Base-by-base conservation (phyloP, 176 grass and related monocot genomes). In the Carex cristatella region DNA sequence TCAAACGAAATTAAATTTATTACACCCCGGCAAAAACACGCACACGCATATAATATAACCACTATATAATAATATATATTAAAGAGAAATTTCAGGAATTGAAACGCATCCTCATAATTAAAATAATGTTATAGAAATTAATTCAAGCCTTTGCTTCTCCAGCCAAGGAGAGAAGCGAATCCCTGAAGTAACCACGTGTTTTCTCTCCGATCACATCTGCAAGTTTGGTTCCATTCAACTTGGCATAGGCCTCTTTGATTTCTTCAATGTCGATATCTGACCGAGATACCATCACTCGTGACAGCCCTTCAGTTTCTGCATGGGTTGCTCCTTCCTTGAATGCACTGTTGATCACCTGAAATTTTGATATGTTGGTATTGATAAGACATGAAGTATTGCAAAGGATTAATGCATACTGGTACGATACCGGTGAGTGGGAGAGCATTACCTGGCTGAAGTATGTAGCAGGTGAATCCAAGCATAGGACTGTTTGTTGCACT, bases 381-480 rank as follows among this genome's bases (percentile, higher is more conserved):
- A 56, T 14, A 16, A 65, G 2, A 31, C 48, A 48, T 7, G 23
- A 62, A 10, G 61, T 35, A 16, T 59, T 61, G 11, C 4, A 23
- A 31, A 14, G 35, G 56, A 18, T 7, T 4, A n/a, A 61, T 35
- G 27, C 6, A 61, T 27, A 40, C 53, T 61, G 58, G 59, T 63
- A 35, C 3, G 2, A 5, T 65, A 65, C 56, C 37, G 0, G 0
- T 58, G 27, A 75, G 51, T 78, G 2, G 2, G 27, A 57, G 12
- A 78, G 51, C 15, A 84, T 84, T 63, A 88, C 86, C 87, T 93
- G 84, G 86, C 92, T 90, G 92, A 98, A 98, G 84, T 94, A 94
- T 53, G 10, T 83, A 15, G 89, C 84, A 38, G 95, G 91, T 82
- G 91, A 82, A 49, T 87, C 91, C 85, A 98, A 88, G 91, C 95